These are phyloP conservation scores for Solanum chacoense DNA, from an alignment of 305 asterid species.

Conservation along the genomic window DNA sequence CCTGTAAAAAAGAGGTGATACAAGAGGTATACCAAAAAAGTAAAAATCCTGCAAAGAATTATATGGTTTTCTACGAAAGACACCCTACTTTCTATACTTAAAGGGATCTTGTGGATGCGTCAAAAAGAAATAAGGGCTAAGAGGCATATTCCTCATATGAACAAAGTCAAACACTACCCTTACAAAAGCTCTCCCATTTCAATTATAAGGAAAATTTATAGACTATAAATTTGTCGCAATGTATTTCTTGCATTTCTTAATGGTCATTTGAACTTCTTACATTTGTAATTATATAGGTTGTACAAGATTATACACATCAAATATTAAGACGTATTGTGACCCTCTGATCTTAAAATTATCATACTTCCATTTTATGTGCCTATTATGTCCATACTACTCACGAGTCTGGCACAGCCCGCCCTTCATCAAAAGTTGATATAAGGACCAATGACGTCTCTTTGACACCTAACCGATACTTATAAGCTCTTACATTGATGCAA, in stretches of 20 bases:
- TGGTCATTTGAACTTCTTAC: background rate
- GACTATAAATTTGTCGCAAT: background rate
- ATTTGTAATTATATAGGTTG: background rate
- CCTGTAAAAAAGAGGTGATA: background rate
- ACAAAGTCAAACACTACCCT: background rate
- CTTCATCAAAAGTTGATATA: background rate
- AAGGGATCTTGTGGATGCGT: background rate
- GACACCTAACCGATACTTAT: background rate
- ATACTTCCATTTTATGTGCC: background rate
- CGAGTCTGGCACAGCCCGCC: background rate
- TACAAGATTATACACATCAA: background rate
- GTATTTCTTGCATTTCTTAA: background rate
- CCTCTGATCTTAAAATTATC: background rate
- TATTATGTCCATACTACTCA: background rate
- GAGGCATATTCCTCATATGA: background rate
- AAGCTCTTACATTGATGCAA: background rate
- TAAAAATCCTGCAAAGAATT: background rate
- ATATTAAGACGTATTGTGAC: background rate
- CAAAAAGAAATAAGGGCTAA: background rate
- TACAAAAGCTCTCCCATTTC: background rate
- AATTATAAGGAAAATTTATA: background rate
- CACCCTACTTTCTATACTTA: background rate
- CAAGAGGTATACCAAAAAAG: background rate
- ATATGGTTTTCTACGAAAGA: background rate
- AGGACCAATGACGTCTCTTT: background rate